Conservation (phyloP, 1,284 basidiomycete species). For the Cryptococcus floricola region DNA sequence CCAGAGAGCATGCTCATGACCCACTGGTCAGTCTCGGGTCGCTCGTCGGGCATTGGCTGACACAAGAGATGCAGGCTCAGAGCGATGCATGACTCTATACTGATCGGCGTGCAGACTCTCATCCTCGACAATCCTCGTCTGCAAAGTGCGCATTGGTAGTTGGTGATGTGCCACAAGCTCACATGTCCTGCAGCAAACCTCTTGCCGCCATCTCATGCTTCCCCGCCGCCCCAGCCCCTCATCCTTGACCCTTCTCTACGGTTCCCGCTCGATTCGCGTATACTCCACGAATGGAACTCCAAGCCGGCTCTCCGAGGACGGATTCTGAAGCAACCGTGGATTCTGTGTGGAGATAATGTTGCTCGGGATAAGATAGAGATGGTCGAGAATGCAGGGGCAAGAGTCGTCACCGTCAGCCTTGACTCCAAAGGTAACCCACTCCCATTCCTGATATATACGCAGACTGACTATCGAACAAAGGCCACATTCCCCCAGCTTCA, state of each 20-base stretch:
- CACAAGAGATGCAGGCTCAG: constrained; percentile 60
- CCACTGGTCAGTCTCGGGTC: constrained; percentile 62
- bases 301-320: constrained; percentile 29
- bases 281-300: constrained; percentile 54
- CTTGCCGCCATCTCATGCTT: constrained; percentile 25
- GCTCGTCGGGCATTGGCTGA: neutral
- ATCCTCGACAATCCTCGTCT: constrained; percentile 90
- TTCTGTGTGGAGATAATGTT: constrained; percentile 56
- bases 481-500: constrained; percentile 53
- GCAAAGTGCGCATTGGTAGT: constrained; percentile 61
- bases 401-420: constrained; percentile 42
- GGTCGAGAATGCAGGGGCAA: constrained; percentile 46
- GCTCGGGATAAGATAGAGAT: constrained; percentile 17
- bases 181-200: constrained; percentile 28
- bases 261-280: constrained; percentile 64
- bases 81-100: constrained; percentile 84
- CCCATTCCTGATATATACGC: neutral
- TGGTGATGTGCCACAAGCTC: neutral
- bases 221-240: constrained; percentile 69
- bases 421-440: constrained; percentile 49
- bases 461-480: constrained; percentile 28
- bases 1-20: constrained; percentile 90
- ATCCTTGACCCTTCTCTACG: constrained; percentile 75
- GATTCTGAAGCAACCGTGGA: constrained; percentile 67
- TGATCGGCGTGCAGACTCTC: constrained; percentile 86